A percentile compares a stretch with the other conserved stretches of the same genome.
Evolutionary conservation across 345 rosid species (phyloP).

Genomic region (Salix brachista): DNA sequence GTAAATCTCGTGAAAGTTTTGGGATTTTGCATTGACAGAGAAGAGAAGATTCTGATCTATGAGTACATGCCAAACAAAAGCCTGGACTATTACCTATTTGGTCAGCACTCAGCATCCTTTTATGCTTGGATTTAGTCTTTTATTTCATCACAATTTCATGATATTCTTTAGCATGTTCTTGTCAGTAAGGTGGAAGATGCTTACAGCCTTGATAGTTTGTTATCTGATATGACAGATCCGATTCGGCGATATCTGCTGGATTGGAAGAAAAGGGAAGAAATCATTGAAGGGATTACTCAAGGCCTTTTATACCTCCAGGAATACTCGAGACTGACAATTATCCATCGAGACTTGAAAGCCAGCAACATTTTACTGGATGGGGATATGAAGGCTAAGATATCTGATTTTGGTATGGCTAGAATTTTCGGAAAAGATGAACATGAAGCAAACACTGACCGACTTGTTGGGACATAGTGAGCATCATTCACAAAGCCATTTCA

Average conservation of each 20-base stretch:
- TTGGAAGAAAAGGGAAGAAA: neutral
- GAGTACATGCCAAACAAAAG: no score
- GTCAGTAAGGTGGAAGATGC: no score
- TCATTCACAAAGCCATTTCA: neutral
- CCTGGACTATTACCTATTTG: neutral
- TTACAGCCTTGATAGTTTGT: no score
- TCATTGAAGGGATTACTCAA: neutral
- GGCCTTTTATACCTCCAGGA: neutral
- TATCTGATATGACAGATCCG: neutral
- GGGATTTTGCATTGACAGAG: no score
- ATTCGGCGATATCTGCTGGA: neutral
- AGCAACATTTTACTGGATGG: neutral
- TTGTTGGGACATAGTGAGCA: neutral
- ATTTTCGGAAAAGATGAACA: neutral
- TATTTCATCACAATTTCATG: no score
- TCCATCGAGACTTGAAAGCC: neutral
- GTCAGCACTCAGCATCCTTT: neutral
- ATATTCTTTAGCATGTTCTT: no score
- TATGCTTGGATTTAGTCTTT: neutral
- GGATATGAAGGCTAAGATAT: neutral
- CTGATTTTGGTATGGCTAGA: neutral
- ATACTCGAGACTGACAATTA: neutral
- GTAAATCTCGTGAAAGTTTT: no score
- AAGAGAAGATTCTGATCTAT: no score
- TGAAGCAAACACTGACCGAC: neutral